A percentile compares a stretch with the other conserved stretches of the same genome.
phyloP scores from a whole-genome alignment of 805 yeast genomes.

The Spathaspora passalidarum region DNA sequence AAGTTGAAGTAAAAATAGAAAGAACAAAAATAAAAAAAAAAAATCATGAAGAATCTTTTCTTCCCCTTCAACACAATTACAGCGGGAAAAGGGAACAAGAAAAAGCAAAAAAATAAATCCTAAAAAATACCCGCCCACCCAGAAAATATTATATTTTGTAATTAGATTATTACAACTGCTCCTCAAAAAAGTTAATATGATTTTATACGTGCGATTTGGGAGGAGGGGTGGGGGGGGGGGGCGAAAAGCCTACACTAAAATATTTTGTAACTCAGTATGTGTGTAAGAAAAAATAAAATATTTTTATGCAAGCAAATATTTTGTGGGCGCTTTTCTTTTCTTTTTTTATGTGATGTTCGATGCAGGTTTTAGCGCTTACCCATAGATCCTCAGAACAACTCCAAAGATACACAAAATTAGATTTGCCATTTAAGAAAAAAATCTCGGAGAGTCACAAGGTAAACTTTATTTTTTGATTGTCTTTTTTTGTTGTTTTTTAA shows the following conservation, averaged over 20 bases:
- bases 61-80: neutral
- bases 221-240: neutral
- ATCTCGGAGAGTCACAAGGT: neutral
- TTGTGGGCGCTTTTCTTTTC: neutral
- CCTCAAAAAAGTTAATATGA: neutral
- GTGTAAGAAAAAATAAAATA: neutral
- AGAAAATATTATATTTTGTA: neutral
- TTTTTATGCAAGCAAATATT: neutral
- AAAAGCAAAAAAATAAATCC: neutral
- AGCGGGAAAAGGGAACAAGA: neutral
- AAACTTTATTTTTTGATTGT: neutral
- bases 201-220: neutral
- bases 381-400: neutral
- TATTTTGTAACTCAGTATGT: neutral
- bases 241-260: neutral
- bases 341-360: neutral
- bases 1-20: constrained; percentile 1
- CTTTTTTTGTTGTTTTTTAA: neutral
- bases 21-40: neutral
- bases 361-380: neutral
- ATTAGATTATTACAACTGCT: neutral
- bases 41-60: neutral
- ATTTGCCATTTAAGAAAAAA: neutral
- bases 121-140: neutral
- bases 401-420: neutral